Conservation (phyloP, 2,329 filamentous ascomycete genomes). For the Sclerotinia nivalis region DNA sequence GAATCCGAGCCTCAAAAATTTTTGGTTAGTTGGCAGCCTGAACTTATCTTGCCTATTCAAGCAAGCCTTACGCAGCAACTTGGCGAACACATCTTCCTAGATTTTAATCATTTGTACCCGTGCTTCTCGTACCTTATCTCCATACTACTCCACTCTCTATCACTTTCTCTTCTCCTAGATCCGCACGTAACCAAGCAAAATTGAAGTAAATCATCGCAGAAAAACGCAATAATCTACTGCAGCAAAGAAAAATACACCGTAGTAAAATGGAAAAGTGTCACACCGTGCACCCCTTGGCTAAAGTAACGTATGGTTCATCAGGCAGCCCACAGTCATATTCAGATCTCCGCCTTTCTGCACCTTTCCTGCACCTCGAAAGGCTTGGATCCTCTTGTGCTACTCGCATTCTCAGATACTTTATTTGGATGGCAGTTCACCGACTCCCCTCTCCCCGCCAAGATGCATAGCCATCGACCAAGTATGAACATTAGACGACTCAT, state of each 20-base stretch:
- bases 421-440: not conserved
- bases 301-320: constrained; percentile 11
- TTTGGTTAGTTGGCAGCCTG: not conserved
- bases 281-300: not conserved
- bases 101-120: not conserved
- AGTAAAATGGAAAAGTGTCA: not conserved
- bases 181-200: not conserved
- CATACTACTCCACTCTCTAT: not conserved
- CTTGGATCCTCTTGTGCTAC: not conserved
- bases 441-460: not conserved
- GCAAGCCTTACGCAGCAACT: not conserved
- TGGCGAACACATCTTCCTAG: too few relatives aligned
- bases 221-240: not conserved
- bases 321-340: constrained; percentile 1
- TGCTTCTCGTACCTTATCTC: not conserved
- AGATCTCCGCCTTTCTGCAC: constrained; percentile 25
- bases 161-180: not conserved
- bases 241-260: not conserved
- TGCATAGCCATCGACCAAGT: not conserved
- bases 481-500: not conserved
- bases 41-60: too few relatives aligned
- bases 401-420: not conserved
- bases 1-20: constrained; percentile 2
- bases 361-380: constrained; percentile 16
- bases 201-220: not conserved